Conservation (phyloP, 805 yeast species). For the Candida ipomoeae region DNA sequence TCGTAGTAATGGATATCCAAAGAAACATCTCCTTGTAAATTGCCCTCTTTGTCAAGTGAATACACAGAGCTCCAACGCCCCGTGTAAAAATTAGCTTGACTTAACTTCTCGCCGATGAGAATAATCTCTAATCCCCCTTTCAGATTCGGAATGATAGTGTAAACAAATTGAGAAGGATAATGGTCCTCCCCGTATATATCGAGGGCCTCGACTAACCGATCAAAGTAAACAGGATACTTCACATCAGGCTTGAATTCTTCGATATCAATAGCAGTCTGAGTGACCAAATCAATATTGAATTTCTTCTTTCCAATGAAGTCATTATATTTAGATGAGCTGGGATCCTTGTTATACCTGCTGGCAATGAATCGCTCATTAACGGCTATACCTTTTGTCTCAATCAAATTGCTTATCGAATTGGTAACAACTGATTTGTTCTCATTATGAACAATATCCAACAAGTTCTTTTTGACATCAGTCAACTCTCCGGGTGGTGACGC, state of each 20-base stretch:
- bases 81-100: slow-evolving; percentile 77
- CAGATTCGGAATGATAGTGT: slow-evolving; percentile 37
- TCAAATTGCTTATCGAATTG: slow-evolving; percentile 26
- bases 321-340: slow-evolving; percentile 40
- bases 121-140: slow-evolving; percentile 41
- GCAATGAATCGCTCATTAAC: slow-evolving; percentile 31
- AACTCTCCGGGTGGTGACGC: slow-evolving; percentile 41
- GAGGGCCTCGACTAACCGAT: slow-evolving; percentile 31
- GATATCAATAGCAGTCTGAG: slow-evolving; percentile 47
- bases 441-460: slow-evolving; percentile 22
- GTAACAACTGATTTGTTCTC: slow-evolving; percentile 21
- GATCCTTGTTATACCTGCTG: slow-evolving; percentile 29
- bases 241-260: slow-evolving; percentile 35
- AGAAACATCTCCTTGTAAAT: slow-evolving; percentile 50
- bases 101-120: slow-evolving; percentile 67
- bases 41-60: slow-evolving; percentile 27
- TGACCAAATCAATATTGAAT: slow-evolving; percentile 58
- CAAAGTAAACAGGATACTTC: slow-evolving; percentile 26
- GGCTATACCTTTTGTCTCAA: slow-evolving; percentile 27
- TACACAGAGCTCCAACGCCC: slow-evolving; percentile 84
- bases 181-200: slow-evolving; percentile 57
- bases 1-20: slow-evolving; percentile 90
- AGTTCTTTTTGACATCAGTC: slow-evolving; percentile 23
- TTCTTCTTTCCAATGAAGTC: slow-evolving; percentile 47
- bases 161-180: slow-evolving; percentile 56